phyloP scores from a whole-genome alignment of 208 protist species.

The Crithidia acanthocephali region DNA sequence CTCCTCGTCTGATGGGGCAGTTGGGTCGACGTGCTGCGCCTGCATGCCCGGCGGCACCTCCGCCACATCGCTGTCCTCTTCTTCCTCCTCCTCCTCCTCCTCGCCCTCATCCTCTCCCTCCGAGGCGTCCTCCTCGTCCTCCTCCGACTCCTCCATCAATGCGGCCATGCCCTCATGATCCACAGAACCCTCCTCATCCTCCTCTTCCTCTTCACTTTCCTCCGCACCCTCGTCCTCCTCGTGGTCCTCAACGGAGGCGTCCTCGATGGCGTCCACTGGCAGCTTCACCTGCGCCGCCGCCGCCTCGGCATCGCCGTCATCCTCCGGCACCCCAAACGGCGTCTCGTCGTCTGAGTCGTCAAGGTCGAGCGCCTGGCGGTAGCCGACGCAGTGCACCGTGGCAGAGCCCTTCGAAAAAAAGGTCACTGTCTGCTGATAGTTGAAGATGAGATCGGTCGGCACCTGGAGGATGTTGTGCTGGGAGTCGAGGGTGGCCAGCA shows the following conservation, averaged over 20 bases:
- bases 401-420: conserved; percentile 83
- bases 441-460: conserved; percentile 84
- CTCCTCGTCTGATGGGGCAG: conserved; percentile 33
- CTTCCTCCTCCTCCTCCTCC: conserved; percentile 41
- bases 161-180: conserved; percentile 47
- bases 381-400: conserved; percentile 81
- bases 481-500: conserved; percentile 74
- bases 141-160: conserved; percentile 43
- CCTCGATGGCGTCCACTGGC: conserved; percentile 34
- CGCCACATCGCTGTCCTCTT: conserved; percentile 35
- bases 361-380: conserved; percentile 69
- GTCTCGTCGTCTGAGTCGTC: conserved; percentile 44
- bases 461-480: conserved; percentile 65
- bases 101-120: conserved; percentile 30
- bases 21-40: conserved; percentile 24
- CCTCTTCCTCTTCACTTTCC: conserved; percentile 30
- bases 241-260: conserved; percentile 12
- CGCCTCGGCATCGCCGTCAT: conserved; percentile 24
- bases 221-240: conserved; percentile 33
- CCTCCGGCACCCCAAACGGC: conserved; percentile 22
- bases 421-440: conserved; percentile 67
- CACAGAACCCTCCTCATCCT: conserved; percentile 36
- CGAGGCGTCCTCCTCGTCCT: conserved; percentile 52
- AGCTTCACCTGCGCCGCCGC: conserved; percentile 13
- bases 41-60: conserved; percentile 19